Base-by-base conservation (phyloP, 225 moss, liverwort and hornwort genomes). In the Physcomitrellopsis africana region DNA sequence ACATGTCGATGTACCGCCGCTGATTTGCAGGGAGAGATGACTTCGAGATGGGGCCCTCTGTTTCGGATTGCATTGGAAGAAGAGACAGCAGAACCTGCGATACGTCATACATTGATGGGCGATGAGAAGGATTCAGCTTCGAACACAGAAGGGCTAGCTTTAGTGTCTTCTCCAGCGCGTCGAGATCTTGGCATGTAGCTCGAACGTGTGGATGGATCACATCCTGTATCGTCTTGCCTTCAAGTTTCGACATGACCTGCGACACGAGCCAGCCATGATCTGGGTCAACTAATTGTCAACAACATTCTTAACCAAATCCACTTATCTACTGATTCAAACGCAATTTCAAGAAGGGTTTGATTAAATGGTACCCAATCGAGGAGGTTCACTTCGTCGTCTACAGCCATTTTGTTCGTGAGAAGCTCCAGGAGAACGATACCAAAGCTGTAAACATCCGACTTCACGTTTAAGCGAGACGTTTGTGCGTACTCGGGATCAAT, bases 401-500 rank as follows among this genome's bases (percentile, higher is more conserved):
- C 94, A 15, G 94, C 96, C 83, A 81, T 91, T 72, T 89, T 87
- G 65, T 91, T 94, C 0, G 96, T 97, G 61, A 97, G 90, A 73
- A 97, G 89, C 89, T 97, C 96, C 84, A 97, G 68, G 7, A 97
- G 90, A 26, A 97, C 96, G 52, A 97, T 94, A 59, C 96, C 96
- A 62, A 91, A 97, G 73, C 94, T 94, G 81, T 94, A 97, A 1
- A 97, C 94, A 68, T 97, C 96, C 20, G 96, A 97, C 81, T 97
- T 97, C 69, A 90, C 94, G 42, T 90, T 97, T 67, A 94, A 80
- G 70, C 88, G 86, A 48, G 96, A 97, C 32, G 96, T 97, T 45
- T 94, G 91, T 9, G 96, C 96, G 42, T 97, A 97, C 75, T 97
- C 96, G 0, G 96, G 96, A 65, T 97, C 96, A 14, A 97, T 97